phyloP scores from a whole-genome alignment of 495 filamentous ascomycete species.

The Penicillium atrosanguineum region DNA sequence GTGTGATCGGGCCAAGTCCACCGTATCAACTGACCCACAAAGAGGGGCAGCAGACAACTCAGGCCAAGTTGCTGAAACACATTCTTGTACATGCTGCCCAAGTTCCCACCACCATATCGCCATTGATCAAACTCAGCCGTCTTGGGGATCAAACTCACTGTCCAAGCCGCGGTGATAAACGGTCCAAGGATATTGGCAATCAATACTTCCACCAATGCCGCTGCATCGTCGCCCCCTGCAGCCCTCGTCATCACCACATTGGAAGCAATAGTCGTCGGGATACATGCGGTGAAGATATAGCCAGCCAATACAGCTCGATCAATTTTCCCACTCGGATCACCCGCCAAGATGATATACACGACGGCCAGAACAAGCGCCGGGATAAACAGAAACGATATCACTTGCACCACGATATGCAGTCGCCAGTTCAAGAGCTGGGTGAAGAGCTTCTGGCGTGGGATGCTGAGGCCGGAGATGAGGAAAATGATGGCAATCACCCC shows the following conservation, averaged over 20 bases:
- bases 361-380: conserved; percentile 45
- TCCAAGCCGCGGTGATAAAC: conserved; percentile 51
- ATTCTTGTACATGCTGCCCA: conserved; percentile 49
- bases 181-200: conserved; percentile 54
- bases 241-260: conserved; percentile 58
- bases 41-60: conserved; percentile 48
- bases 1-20: conserved; percentile 47
- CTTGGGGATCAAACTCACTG: conserved; percentile 46
- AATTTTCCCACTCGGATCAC: conserved; percentile 38
- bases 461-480: conserved; percentile 52
- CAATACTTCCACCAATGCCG: conserved; percentile 53
- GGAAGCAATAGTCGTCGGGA: conserved; percentile 57
- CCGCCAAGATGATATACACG: conserved; percentile 46
- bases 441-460: conserved; percentile 50
- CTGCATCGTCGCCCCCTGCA: conserved; percentile 54
- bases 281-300: conserved; percentile 53
- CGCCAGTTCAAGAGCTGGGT: conserved; percentile 51
- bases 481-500: conserved; percentile 54
- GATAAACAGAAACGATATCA: conserved; percentile 50
- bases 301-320: conserved; percentile 52
- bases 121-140: conserved; percentile 43
- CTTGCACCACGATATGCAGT: conserved; percentile 51
- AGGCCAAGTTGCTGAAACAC: conserved; percentile 53
- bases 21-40: conserved; percentile 47
- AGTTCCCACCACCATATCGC: conserved; percentile 40